phyloP scores from a whole-genome alignment of 495 filamentous ascomycete genomes.

The Penicillium diatomitis region DNA sequence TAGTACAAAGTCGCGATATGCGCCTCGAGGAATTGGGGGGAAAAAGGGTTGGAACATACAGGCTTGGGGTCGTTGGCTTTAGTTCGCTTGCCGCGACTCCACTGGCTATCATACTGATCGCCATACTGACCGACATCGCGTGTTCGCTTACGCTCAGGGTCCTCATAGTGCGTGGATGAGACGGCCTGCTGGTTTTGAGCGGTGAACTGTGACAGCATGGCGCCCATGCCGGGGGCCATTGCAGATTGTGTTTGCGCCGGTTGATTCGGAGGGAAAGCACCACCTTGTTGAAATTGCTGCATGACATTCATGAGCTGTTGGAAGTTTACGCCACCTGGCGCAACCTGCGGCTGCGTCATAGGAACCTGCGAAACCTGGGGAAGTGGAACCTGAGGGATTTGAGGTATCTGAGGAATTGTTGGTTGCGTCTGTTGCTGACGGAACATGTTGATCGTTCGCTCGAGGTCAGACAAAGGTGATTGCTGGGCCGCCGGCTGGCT shows the following conservation, averaged over 20 bases:
- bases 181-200: conserved; percentile 23
- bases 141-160: conserved; percentile 37
- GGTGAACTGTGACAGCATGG: conserved; percentile 40
- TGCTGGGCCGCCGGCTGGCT: conserved; percentile 13
- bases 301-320: conserved; percentile 29
- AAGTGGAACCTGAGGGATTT: conserved; percentile 14
- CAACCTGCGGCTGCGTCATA: conserved; percentile 11
- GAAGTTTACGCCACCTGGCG: conserved; percentile 21
- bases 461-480: conserved; percentile 26
- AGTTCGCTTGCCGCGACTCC: conserved; percentile 27
- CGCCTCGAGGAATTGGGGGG: too few species aligned
- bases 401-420: conserved; percentile 20
- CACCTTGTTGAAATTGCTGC: conserved; percentile 26
- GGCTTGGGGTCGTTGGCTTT: conserved; percentile 26
- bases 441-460: conserved; percentile 36
- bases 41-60: conserved; percentile 17
- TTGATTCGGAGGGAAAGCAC: conserved; percentile 15
- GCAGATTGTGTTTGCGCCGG: conserved; percentile 16
- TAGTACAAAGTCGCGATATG: not conserved
- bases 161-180: conserved; percentile 23
- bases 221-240: conserved; percentile 35
- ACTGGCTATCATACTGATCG: conserved; percentile 19
- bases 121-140: conserved; percentile 27
- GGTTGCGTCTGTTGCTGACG: conserved; percentile 34
- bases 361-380: conserved; percentile 24